phyloP scores from a whole-genome alignment of 352 stramenopile genomes.

The Phytopythium litorale region DNA sequence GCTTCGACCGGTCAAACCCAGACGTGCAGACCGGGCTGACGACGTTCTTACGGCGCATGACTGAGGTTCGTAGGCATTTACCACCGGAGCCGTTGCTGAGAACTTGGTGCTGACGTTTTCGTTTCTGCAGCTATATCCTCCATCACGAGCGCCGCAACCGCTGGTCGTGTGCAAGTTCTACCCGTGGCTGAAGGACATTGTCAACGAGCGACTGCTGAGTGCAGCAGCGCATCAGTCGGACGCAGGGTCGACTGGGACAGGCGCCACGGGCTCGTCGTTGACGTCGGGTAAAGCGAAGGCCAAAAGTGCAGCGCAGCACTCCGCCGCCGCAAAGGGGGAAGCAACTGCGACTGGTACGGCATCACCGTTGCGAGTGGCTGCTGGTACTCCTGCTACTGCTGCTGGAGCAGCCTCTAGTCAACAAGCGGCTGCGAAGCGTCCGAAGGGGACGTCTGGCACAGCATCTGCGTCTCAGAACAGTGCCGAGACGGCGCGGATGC shows the following conservation, averaged over 20 bases:
- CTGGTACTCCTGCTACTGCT: not conserved
- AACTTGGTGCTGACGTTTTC: conserved; percentile 2
- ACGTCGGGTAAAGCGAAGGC: conserved; percentile 31
- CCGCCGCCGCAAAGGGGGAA: conserved; percentile 5
- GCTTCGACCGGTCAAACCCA: conserved; percentile 79
- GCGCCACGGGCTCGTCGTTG: conserved; percentile 7
- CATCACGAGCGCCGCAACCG: conserved; percentile 56
- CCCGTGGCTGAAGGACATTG: conserved; percentile 82
- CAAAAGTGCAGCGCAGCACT: conserved; percentile 17
- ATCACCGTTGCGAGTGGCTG: conserved; percentile 5
- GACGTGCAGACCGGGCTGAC: conserved; percentile 75
- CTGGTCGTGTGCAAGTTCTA: conserved; percentile 86
- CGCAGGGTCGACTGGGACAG: conserved; percentile 9
- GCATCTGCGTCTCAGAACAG: conserved; percentile 38
- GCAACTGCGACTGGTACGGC: not conserved
- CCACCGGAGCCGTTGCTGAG: not conserved
- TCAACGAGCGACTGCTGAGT: conserved; percentile 76
- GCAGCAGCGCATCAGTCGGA: conserved; percentile 64
- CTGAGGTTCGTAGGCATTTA: conserved; percentile 40
- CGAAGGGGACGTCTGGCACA: conserved; percentile 33
- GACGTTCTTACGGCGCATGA: conserved; percentile 66
- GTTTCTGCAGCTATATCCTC: conserved; percentile 69
- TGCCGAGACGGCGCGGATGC: conserved; percentile 51
- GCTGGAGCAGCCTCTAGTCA: not conserved
- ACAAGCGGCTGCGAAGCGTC: conserved; percentile 24